A percentile compares a stretch with the other conserved stretches of the same genome.
Evolutionary conservation across 345 rosid genomes (phyloP).

Genomic region (Clarkia xantiana): DNA sequence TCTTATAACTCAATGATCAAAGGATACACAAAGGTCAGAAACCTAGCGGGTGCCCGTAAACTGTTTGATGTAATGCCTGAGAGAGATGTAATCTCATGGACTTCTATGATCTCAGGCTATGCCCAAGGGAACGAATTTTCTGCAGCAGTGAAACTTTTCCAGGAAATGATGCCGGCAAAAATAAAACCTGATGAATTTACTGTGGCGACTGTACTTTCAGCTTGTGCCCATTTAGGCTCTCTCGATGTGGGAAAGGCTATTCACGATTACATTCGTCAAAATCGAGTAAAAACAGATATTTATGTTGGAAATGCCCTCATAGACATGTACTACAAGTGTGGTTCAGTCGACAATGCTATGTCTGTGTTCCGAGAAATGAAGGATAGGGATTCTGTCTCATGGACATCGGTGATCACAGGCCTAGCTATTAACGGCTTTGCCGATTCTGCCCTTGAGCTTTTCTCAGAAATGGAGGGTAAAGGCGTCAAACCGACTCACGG

Average conservation of each 20-base stretch:
- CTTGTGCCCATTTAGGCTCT: conserved; percentile 49
- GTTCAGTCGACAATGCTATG: conserved; percentile 30
- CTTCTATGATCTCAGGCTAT: conserved; percentile 50
- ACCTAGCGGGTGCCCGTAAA: conserved; percentile 23
- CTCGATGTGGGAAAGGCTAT: conserved; percentile 29
- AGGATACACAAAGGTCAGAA: conserved; percentile 25
- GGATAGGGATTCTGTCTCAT: conserved; percentile 34
- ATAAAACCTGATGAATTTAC: conserved; percentile 48
- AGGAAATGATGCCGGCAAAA: conserved; percentile 38
- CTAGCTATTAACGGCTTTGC: conserved; percentile 52
- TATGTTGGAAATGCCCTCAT: conserved; percentile 41
- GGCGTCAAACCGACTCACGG: conserved; percentile 32
- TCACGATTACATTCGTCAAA: conserved; percentile 24
- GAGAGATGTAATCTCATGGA: conserved; percentile 59
- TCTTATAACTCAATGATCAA: conserved; percentile 46
- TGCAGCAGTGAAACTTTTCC: conserved; percentile 36
- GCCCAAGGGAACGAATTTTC: conserved; percentile 25
- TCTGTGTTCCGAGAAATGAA: conserved; percentile 32
- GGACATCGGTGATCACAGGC: conserved; percentile 51
- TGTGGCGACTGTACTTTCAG: conserved; percentile 37
- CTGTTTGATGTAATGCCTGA: conserved; percentile 42
- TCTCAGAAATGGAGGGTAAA: conserved; percentile 26
- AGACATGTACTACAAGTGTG: conserved; percentile 53
- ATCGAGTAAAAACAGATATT: conserved; percentile 16
- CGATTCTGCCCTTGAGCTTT: conserved; percentile 26